Conservation (phyloP, 2,329 filamentous ascomycete species). For the Sarocladium brachiariae region DNA sequence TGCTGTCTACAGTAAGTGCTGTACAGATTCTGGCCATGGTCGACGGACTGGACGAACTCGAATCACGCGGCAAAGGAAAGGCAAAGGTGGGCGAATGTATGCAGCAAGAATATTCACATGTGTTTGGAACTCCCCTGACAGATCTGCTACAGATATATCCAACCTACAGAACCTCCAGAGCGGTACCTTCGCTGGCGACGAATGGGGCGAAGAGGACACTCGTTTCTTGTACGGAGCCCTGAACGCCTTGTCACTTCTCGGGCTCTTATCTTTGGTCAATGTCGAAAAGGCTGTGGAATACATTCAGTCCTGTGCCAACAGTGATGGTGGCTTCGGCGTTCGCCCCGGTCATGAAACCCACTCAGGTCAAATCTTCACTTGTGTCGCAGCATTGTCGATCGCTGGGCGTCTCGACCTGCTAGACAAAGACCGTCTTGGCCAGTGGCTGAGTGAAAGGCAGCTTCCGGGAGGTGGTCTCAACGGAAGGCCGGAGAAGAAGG, state of each 20-base stretch:
- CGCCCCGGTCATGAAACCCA: slow-evolving; percentile 89
- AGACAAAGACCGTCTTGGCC: slow-evolving; percentile 72
- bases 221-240: slow-evolving; percentile 88
- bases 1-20: slow-evolving; percentile 92
- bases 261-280: slow-evolving; percentile 65
- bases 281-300: slow-evolving; percentile 74
- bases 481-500: slow-evolving; percentile 87
- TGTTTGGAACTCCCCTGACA: slow-evolving; percentile 12
- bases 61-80: slow-evolving; percentile 56
- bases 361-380: slow-evolving; percentile 92
- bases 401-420: slow-evolving; percentile 75
- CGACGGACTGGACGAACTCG: slow-evolving; percentile 78
- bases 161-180: slow-evolving; percentile 70
- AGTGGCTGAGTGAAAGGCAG: slow-evolving; percentile 92
- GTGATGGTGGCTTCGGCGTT: slow-evolving; percentile 90
- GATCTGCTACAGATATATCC: slow-evolving; percentile 58
- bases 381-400: slow-evolving; percentile 79
- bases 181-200: slow-evolving; percentile 87
- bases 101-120: slow-evolving; percentile 23
- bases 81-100: slow-evolving; percentile 72
- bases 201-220: slow-evolving; percentile 95
- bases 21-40: slow-evolving; percentile 87
- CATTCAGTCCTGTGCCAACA: slow-evolving; percentile 78
- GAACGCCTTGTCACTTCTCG: slow-evolving; percentile 80
- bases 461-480: slow-evolving; percentile 83